A percentile compares a stretch with the other conserved stretches of the same genome.
These are phyloP conservation scores for Penicillium sumatraense DNA, from an alignment of 2,329 filamentous ascomycete species.

Conservation along the genomic window DNA sequence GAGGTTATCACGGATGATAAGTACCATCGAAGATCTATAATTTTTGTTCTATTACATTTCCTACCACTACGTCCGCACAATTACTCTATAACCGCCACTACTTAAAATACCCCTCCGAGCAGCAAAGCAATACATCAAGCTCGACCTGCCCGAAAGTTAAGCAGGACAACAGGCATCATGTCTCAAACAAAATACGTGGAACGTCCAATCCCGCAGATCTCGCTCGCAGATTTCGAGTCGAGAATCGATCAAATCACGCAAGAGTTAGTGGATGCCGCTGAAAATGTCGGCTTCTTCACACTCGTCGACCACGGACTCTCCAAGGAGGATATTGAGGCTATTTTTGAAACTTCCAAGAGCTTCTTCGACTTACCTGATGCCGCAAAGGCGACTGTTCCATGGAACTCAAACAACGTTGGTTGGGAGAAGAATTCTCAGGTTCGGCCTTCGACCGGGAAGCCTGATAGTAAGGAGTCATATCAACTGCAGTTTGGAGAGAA, in stretches of 20 bases:
- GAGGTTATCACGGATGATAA: slow-evolving; percentile 3
- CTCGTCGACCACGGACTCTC: slow-evolving; percentile 61
- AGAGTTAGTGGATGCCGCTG: slow-evolving; percentile 58
- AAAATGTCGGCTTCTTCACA: slow-evolving; percentile 66
- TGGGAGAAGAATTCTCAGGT: slow-evolving; percentile 66
- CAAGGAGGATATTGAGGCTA: slow-evolving; percentile 53
- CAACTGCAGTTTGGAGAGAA: slow-evolving; percentile 65
- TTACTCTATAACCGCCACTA: not conserved
- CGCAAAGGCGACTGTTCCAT: slow-evolving; percentile 60
- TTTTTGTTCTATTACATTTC: not conserved
- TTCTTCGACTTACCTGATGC: slow-evolving; percentile 61
- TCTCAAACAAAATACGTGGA: slow-evolving; percentile 45
- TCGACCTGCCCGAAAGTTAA: not conserved
- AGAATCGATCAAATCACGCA: slow-evolving; percentile 60
- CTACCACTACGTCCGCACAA: not conserved
- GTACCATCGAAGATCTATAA: not conserved
- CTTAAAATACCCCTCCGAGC: not conserved
- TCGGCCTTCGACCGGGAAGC: slow-evolving; percentile 62
- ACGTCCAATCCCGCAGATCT: slow-evolving; percentile 57
- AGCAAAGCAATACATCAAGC: not conserved
- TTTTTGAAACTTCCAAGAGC: slow-evolving; percentile 55
- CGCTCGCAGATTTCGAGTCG: slow-evolving; percentile 57
- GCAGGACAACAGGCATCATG: slow-evolving; percentile 7
- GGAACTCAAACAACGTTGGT: slow-evolving; percentile 60
- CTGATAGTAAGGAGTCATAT: slow-evolving; percentile 66